phyloP scores from a whole-genome alignment of 768 basidiomycete species.

The Termitomyces sp. region DNA sequence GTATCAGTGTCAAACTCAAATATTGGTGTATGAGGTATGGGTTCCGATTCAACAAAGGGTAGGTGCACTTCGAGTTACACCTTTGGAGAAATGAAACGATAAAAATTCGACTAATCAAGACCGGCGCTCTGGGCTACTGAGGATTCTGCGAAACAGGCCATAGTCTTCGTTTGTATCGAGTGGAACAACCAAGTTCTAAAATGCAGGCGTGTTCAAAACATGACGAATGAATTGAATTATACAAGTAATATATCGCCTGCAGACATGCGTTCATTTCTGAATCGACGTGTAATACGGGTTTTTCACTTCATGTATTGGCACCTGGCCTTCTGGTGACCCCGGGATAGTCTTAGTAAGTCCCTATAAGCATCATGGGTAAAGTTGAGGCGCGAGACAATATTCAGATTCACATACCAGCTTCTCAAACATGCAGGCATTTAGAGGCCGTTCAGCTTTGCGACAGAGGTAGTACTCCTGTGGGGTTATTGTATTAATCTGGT shows the following conservation, averaged over 20 bases:
- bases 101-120: not conserved
- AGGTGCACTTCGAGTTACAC: not conserved
- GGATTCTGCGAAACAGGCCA: not conserved
- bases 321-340: slow-evolving; percentile 74
- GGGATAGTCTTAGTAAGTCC: slow-evolving; percentile 90
- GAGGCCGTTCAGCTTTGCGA: slow-evolving; percentile 78
- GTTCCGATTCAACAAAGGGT: not conserved
- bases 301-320: slow-evolving; percentile 84
- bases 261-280: slow-evolving; percentile 57
- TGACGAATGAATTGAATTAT: slow-evolving; percentile 3
- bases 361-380: slow-evolving; percentile 34
- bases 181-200: not conserved
- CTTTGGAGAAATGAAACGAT: not conserved
- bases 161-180: not conserved
- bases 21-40: not conserved
- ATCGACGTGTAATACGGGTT: slow-evolving; percentile 77
- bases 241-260: slow-evolving; percentile 12
- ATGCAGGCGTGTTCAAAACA: not conserved
- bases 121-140: too few species aligned
- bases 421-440: slow-evolving; percentile 95
- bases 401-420: slow-evolving; percentile 60
- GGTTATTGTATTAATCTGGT: not conserved
- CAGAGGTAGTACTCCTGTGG: slow-evolving; percentile 85
- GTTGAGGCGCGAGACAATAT: not conserved
- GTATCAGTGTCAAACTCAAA: not conserved